Base-by-base conservation (phyloP, 1,284 basidiomycete species). In the Lentinus polychrous region DNA sequence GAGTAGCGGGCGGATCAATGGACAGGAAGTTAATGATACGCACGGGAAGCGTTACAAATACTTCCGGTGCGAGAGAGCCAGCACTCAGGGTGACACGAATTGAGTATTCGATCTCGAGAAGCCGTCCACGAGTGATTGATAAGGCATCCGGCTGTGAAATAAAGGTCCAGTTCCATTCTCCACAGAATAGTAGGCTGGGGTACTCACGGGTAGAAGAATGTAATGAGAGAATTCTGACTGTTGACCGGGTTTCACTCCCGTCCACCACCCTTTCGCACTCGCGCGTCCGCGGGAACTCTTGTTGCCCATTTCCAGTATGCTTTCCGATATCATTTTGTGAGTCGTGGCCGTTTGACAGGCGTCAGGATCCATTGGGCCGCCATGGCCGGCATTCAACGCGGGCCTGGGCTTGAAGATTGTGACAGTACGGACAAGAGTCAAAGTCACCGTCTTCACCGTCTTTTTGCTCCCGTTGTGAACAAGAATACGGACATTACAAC, bases 181-280 rank as follows among this genome's bases (percentile, higher is more conserved):
- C 5, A 27, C 10, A 27, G 27, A 10, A n/a, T n/a, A n/a, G n/a
- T n/a, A n/a, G 23, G n/a, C 24, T 7, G 18, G n/a, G 31, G 12
- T 10, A 67, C 84, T 68, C 63, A 94, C 91, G 15, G 92, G 91
- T 36, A 94, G 64, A 5, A 78, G 62, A 8, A 91, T 72, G 40
- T 70, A 76, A 68, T 85, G 78, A 44, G 75, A 72, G 62, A 87
- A 81, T 51, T 80, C 76, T 47, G 75, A 62, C 1, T 72, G 70
- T 55, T 85, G 79, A 0, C 81, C 80, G 4, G 84, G 70, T 15
- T 73, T 70, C 5, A 94, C 80, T 7, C 91, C 91, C 2, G 81
- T 75, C 91, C 91, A 94, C 86, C 89, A 93, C 0, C 90, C 89
- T 59, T 83, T 86, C 3, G 87, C 85, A 34, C 88, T 92, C 4